Base-by-base conservation (phyloP, 1,139 yeast species). In the Torulaspora pretoriensis region DNA sequence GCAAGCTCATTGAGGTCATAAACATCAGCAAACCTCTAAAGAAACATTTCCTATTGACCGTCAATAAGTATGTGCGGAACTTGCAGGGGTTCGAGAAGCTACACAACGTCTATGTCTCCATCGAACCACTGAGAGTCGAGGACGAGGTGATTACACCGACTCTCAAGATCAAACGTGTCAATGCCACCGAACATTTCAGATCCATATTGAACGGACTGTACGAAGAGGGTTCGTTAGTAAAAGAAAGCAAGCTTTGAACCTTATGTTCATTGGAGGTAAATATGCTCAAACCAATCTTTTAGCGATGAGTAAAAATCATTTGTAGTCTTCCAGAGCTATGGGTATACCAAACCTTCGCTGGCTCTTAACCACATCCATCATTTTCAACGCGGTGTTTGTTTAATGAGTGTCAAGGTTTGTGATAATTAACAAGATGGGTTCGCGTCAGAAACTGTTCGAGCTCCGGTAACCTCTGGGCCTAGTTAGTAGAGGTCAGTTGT, bases 101-200 rank as follows among this genome's bases (percentile, higher is more conserved):
- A 41, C 83, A 81, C 63, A 84, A 85, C 55, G 62, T 81, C 19
- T 64, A 65, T 35, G 69, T 83, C 42, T 80, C 71, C 30, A 61
- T 83, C 41, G 92, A 84, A 51, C 90, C 94, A 2, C 74, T 85
- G 61, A 79, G 74, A 25, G 65, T 78, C 26, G 83, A 77, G 38
- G 77, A 79, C 48, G 82, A 80, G 42, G 77, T 80, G 10, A 66
- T 84, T 35, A 85, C 95, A 3, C 94, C 94, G 35, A 84, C 95
- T 2, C 67, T 84, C 60, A 85, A 85, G 67, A 74, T 83, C 51
- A 83, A 80, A 67, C 71, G 95, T 56, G 74, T 77, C 6, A 68
- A 72, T 35, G 85, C 87, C 8, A 67, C 73, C 29, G 74, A 73
- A 55, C 69, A 68, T 54, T 84, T 79, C 63, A 68, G 68, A 43